Evolutionary conservation across 2,329 filamentous ascomycete genomes (phyloP), one percentile per base, ranked within the genome.

Genomic region (Huntiella abstrusa): DNA sequence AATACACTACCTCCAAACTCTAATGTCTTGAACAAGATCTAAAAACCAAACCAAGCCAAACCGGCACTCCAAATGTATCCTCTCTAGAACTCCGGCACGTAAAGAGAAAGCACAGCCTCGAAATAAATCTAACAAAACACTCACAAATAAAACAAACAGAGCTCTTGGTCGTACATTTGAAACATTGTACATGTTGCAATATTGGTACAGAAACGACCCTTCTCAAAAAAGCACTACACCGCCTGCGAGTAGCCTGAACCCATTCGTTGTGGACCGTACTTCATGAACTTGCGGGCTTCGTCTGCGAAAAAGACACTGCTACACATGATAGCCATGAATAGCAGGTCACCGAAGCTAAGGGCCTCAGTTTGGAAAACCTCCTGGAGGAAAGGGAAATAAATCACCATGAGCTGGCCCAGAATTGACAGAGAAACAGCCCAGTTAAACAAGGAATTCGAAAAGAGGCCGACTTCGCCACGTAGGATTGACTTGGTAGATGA

Each of bases 301-400:
- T 98, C 91, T 10, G 78, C 86, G 84, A 85, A 96, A 61, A 98
- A 93, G 22, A 98, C 91, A 43, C 74, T 77, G 64, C 87, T 96
- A 51, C 87, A 82, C 51, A 98, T 67, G 40, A 75, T 59, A 22
- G 88, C 55, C 54, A 98, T 65, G 49, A 76, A 66, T 36, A 86
- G 56, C 47, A 96, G 61, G 66, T 98, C 91, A 50, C 71, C 65
- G 6, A 87, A 59, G 0, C 75, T 67, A 46, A 98, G 62, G 1
- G 83, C 80, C 62, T 98, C 91, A 0, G 91, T 98, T 66, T 98
- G 91, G 64, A 98, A 98, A 4, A 96, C 79, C 45, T 83, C 75
- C 63, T 98, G 91, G 55, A 98, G 66, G 65, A 86, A 87, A 7
- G 91, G 91, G 52, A 96, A 78, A 61, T 96, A 98, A 46, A 98